Conservation (phyloP, 495 filamentous ascomycete species). For the Geopyxis carbonaria region DNA sequence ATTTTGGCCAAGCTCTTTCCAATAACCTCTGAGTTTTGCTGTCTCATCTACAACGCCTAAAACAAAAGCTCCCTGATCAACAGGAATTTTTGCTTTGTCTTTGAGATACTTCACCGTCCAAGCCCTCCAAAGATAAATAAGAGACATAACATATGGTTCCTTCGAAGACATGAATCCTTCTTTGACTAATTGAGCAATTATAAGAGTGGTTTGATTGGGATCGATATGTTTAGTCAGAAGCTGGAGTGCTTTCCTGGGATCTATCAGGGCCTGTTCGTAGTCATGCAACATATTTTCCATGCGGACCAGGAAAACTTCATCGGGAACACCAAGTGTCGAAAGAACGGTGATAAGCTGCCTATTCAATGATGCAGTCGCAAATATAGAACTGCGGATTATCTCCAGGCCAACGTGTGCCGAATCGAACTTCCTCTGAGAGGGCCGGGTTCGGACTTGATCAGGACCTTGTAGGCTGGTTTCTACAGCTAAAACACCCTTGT, state of each 20-base stretch:
- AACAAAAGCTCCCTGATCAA: conserved; percentile 70
- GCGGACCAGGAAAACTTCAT: conserved; percentile 49
- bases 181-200: conserved; percentile 52
- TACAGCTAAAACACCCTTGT: conserved; percentile 70
- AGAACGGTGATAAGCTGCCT: conserved; percentile 77
- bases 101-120: conserved; percentile 77
- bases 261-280: conserved; percentile 49
- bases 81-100: conserved; percentile 73
- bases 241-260: conserved; percentile 42
- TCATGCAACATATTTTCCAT: conserved; percentile 44
- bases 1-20: conserved; percentile 21
- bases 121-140: conserved; percentile 58
- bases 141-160: conserved; percentile 68
- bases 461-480: conserved; percentile 29
- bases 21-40: conserved; percentile 52
- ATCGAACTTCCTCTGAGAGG: conserved; percentile 78
- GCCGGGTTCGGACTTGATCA: conserved; percentile 58
- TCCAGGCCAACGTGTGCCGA: conserved; percentile 55
- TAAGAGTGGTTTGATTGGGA: conserved; percentile 62
- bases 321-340: conserved; percentile 54
- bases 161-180: conserved; percentile 58
- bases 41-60: conserved; percentile 86
- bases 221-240: conserved; percentile 63
- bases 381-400: conserved; percentile 64
- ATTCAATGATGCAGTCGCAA: conserved; percentile 61